Conservation (phyloP, 2,329 filamentous ascomycete species). For the Beauveria sp. region DNA sequence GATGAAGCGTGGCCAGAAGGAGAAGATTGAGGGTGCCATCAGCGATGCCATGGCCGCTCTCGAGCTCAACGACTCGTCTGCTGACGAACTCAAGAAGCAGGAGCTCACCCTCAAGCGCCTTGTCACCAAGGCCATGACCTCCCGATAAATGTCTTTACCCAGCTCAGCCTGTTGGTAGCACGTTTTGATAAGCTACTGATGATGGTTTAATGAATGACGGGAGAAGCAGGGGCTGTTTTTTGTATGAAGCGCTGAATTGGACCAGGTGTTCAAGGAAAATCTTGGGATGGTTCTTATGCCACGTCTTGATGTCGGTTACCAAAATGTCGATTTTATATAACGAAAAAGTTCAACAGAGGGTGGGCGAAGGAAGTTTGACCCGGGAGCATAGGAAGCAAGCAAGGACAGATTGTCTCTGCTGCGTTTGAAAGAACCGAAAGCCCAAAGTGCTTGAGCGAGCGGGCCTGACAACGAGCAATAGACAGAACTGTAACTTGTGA, state of each 20-base stretch:
- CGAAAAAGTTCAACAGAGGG: constrained; percentile 10
- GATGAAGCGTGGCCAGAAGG: constrained; percentile 98
- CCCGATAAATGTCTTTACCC: constrained; percentile 54
- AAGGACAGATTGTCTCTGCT: constrained; percentile 21
- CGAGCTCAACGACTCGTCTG: constrained; percentile 83
- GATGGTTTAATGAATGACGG: constrained; percentile 5
- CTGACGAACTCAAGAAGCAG: constrained; percentile 99
- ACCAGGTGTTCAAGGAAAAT: constrained; percentile 12
- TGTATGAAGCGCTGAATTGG: constrained; percentile 13
- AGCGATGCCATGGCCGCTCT: constrained; percentile 97
- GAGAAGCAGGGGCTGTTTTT: constrained; percentile 6
- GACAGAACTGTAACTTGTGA: constrained; percentile 20
- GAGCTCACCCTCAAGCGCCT: constrained; percentile 95
- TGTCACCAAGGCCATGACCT: constrained; percentile 97
- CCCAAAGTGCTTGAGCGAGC: constrained; percentile 18
- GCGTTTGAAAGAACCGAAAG: constrained; percentile 18
- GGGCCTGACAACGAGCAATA: constrained; percentile 14
- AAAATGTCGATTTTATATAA: constrained; percentile 12
- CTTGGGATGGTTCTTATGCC: constrained; percentile 5
- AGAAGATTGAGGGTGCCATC: constrained; percentile 97
- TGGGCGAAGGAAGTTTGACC: not conserved
- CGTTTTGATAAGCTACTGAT: not conserved
- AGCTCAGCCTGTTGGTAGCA: not conserved
- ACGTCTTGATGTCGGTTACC: constrained; percentile 7
- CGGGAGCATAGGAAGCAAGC: constrained; percentile 16